These are phyloP conservation scores for Talaromyces sp. DNA, from an alignment of 2,329 filamentous ascomycete species.

Conservation along the genomic window DNA sequence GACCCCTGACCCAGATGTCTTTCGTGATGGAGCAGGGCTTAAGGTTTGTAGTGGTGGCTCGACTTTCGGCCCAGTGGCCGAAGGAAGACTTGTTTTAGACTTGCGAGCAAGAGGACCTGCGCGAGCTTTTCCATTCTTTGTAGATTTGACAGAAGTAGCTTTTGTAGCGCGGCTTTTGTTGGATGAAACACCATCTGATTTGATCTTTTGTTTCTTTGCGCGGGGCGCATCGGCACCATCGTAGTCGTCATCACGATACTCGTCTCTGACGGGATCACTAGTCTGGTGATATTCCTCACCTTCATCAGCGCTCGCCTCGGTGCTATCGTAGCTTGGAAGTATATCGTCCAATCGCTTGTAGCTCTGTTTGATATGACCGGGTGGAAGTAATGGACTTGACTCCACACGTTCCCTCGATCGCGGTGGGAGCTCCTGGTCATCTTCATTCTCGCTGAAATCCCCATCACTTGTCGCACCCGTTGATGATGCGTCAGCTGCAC, in stretches of 20 bases:
- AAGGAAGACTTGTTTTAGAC: conserved; percentile 9
- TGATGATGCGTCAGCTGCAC: conserved; percentile 75
- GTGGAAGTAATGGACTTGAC: conserved; percentile 41
- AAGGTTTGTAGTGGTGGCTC: conserved; percentile 23
- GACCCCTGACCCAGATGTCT: conserved; percentile 52
- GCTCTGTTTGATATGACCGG: conserved; percentile 41
- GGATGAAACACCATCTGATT: conserved; percentile 31
- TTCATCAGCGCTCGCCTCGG: conserved; percentile 59
- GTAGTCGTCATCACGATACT: conserved; percentile 43
- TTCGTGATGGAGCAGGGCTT: conserved; percentile 49
- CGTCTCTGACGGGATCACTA: conserved; percentile 53
- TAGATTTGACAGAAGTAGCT: conserved; percentile 22
- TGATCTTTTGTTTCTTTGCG: conserved; percentile 51
- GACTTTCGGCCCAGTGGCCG: conserved; percentile 24
- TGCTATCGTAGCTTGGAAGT: conserved; percentile 53
- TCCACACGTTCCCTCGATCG: conserved; percentile 41
- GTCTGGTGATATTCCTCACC: conserved; percentile 51
- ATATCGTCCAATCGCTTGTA: conserved; percentile 49
- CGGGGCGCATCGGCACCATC: conserved; percentile 39
- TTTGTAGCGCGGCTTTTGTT: conserved; percentile 27
- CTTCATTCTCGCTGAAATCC: conserved; percentile 55
- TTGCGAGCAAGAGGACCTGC: conserved; percentile 33
- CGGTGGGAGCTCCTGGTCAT: conserved; percentile 49
- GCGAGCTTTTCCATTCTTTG: conserved; percentile 34
- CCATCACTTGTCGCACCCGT: conserved; percentile 79